Evolutionary conservation across 371 early-diverging fungal genomes (phyloP), one percentile per base, ranked within the genome.

Genomic region (Batkoa obscura): DNA sequence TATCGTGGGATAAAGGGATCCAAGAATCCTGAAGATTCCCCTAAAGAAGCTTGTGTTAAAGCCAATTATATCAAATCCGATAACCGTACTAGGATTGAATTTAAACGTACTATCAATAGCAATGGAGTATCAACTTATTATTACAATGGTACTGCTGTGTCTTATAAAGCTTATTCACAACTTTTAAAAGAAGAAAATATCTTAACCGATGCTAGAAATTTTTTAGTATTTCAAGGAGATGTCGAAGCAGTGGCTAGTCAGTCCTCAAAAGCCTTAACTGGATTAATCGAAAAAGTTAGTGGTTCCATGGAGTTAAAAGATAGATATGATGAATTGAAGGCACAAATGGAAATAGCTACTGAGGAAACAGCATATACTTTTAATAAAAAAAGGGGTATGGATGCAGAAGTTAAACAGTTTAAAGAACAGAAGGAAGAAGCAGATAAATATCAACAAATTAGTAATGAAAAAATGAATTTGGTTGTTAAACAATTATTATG

Each of bases 191-290:
- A 75, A 47, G 79, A 94, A 65, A 89, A 91, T 59, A 90, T 99
- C 53, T 72, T 95, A 15, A 81, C 91, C 59, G 90, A 90, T 62
- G 92, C 97, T 2, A 76, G 84, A 57, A 99, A 98, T 72, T 99
- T 98, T 72, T 71, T 99, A 50, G 99, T 99, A 6, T 99, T 98
- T 64, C 99, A 99, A 72, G 81, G 98, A 31, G 98, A 98, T 71
- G 90, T 99, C 2, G 94, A 96, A 62, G 81, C 89, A 3, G 81
- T 97, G n/a, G 94, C 98, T 2, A 81, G 89, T 23, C 98, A 98
- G 69, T 83, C 86, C 23, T 86, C 98, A 1, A 88, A 82, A 59
- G 97, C 98, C 45, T 73, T 99, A 58, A 89, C 98, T 1, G 71
- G 74, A 8, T 66, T 98, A 37, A 87, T 99, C 61, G 99, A 99